Percentiles rank a stretch among this genome's conserved stretches.
These are phyloP conservation scores for Nepenthes alata DNA, from an alignment of 179 eudicot genomes.

Conservation along the genomic window DNA sequence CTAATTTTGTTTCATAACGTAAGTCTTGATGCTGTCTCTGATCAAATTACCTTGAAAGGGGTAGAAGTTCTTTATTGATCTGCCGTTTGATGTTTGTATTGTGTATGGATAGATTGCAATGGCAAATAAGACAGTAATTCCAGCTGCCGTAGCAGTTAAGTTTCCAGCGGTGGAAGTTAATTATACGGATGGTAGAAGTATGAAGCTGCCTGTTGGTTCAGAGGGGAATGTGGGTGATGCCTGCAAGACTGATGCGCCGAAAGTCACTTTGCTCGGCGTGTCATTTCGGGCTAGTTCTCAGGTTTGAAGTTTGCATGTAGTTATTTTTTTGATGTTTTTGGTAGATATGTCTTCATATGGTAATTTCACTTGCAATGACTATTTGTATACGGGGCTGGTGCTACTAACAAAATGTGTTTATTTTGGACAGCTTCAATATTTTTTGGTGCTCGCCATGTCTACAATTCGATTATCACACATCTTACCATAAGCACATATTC, in stretches of 20 bases:
- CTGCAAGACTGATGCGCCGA: constrained; percentile 28
- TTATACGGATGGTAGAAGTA: constrained; percentile 43
- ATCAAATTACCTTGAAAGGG: background rate
- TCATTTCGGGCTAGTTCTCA: constrained; percentile 83
- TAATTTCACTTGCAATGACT: too few relatives aligned
- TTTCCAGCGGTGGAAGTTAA: constrained; percentile 62
- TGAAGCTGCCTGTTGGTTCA: constrained; percentile 51
- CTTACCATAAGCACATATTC: too few relatives aligned
- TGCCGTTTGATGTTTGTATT: constrained; percentile 6
- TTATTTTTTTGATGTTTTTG: background rate
- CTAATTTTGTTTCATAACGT: background rate
- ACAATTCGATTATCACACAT: too few relatives aligned
- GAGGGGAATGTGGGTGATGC: constrained; percentile 25
- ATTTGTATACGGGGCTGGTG: too few relatives aligned
- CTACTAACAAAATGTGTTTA: too few relatives aligned
- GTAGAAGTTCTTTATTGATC: background rate
- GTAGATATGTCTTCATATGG: too few relatives aligned
- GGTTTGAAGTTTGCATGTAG: constrained; percentile 27
- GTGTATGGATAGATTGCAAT: constrained; percentile 35
- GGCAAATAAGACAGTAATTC: constrained; percentile 62
- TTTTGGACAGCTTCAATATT: too few relatives aligned
- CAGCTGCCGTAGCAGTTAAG: constrained; percentile 59
- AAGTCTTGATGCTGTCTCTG: background rate
- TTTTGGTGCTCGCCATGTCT: too few relatives aligned
- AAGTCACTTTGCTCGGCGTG: constrained; percentile 62